Base-by-base conservation (phyloP, 1,139 yeast species). In the Hyphopichia fennica region DNA sequence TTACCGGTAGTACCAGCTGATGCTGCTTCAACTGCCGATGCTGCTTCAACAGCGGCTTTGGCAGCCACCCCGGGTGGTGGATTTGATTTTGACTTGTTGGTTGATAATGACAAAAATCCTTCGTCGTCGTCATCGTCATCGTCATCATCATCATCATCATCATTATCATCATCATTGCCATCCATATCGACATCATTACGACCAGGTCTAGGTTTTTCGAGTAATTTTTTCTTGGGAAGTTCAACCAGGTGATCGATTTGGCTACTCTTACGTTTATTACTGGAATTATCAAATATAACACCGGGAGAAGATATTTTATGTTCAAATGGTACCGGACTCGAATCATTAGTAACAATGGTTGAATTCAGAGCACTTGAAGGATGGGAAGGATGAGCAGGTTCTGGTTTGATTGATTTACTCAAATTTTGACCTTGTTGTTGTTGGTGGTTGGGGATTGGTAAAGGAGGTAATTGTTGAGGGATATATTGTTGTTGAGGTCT, bases 71-170 rank as follows among this genome's bases (percentile, higher is more conserved):
- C n/a, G n/a, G 17, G 31, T n/a, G 35, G 36, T 31, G 32, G 35
- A 5, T 30, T 19, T 10, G 27, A 13, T 20, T 18, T 37, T 10
- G 34, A 29, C 5, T 19, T 19, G 16, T 22, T 34, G 17, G 39
- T 20, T 3, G 34, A 32, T 15, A 38, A 28, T 17, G 41, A 38
- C 14, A 38, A 27, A 20, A 33, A 38, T 17, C 32, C 34, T 17
- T 38, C 41, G 27, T 38, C 41, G 4, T 38, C 41, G 15, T 38
- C 41, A 25, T 38, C 36, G 17, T 33, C 37, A 5, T 38, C 40
- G n/a, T 37, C 37, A 17, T 33, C 36, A n/a, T 38, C 40, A 14
- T 38, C 41, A 18, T 38, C 37, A 15, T 33, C 36, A 16, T 31
- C 34, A 7, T 10, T n/a, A 4, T 15, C 30, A 14, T 22, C n/a